Evolutionary conservation across 2,329 filamentous ascomycete species (phyloP), one percentile per base, ranked within the genome.

Genomic region (Penicillium frequentans): DNA sequence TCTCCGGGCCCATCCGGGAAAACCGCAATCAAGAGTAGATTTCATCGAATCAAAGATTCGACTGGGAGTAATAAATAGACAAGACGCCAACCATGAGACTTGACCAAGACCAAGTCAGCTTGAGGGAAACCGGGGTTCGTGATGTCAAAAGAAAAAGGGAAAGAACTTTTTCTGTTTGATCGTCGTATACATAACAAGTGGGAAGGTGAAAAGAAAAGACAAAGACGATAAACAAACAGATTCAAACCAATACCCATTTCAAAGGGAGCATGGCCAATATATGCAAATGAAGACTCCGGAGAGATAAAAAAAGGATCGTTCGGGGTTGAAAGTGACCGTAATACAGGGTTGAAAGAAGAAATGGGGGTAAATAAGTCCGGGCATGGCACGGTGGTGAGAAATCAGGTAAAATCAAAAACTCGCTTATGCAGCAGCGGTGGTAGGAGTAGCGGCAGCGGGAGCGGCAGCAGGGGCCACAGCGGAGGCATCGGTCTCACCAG

Each of bases 361-460:
- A 61, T 59, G 60, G 63, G 62, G 52, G 64, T 60, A 58, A 52
- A 54, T 59, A 62, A 64, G 49, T 33, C 48, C 37, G 62, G 54
- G 50, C 57, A 65, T 55, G 59, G 55, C 50, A 54, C 43, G 51
- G 55, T 54, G 53, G 50, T 58, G 49, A 62, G 57, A 58, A 50
- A 56, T 58, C 55, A 54, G 52, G 44, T 26, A 19, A 52, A n/a
- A 14, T 45, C 31, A 42, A 19, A 21, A 52, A 55, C 26, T 52
- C 58, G 42, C 58, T 70, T 80, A 81, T 63, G 78, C 77, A 58
- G 77, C 75, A 51, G 79, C 71, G 54, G 78, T 68, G 29, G 78
- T 73, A 58, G 78, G 71, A 57, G 76, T 73, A 31, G 76, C 68
- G 51, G 76, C 64, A 44, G 70, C 24, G 3, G 24, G 23, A 31